phyloP scores from a whole-genome alignment of 192 early-diverging fungal species.

The Chytriomyces sp. region DNA sequence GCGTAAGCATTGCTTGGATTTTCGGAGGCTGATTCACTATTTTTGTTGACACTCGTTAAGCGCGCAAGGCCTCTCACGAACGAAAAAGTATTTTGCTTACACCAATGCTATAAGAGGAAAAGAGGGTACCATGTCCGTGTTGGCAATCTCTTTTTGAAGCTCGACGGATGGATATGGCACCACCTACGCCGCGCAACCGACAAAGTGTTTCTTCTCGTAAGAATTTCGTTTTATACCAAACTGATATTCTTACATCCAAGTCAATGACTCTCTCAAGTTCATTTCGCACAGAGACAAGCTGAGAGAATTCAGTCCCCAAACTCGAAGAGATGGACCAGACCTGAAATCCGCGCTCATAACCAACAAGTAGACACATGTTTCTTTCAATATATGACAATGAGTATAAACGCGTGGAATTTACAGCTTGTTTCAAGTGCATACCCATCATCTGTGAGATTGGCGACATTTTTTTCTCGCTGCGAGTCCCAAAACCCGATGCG shows the following conservation, averaged over 20 bases:
- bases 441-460: neutral
- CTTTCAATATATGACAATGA: conserved; percentile 11
- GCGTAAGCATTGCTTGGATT: neutral
- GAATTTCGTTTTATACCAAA: neutral
- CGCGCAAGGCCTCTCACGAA: neutral
- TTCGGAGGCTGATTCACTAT: neutral
- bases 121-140: neutral
- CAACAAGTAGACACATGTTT: conserved; percentile 64
- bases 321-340: conserved; percentile 77
- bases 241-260: conserved; percentile 48
- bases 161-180: neutral
- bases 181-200: neutral
- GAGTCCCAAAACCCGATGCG: neutral
- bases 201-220: neutral
- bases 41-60: conserved; percentile 5
- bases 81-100: neutral
- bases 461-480: neutral
- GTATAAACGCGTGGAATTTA: neutral
- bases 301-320: conserved; percentile 67
- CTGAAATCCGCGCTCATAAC: conserved; percentile 77
- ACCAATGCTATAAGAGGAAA: conserved; percentile 11
- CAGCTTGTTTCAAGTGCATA: neutral
- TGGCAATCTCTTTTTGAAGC: conserved; percentile 3
- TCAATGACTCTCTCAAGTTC: conserved; percentile 52
- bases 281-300: conserved; percentile 57